These are phyloP conservation scores for Singerocomus inundabilis DNA, from an alignment of 1,284 basidiomycete genomes.

Conservation along the genomic window DNA sequence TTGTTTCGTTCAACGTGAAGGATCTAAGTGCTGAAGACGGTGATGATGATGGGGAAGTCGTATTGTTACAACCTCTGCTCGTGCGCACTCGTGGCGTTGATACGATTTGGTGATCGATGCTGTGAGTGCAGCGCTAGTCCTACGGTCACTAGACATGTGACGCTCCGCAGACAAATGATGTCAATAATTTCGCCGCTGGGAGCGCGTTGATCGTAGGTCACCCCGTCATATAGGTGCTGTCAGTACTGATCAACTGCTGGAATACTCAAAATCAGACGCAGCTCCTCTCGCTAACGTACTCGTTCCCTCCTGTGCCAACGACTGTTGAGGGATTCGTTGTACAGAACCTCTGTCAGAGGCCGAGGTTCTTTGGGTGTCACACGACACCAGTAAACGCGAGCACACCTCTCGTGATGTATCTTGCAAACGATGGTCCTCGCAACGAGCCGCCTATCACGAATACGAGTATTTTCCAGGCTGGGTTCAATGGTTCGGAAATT, in stretches of 20 bases:
- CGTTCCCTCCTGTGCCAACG: slow-evolving; percentile 43
- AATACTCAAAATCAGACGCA: slow-evolving; percentile 40
- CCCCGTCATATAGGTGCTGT: neutral
- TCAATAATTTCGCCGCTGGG: slow-evolving; percentile 39
- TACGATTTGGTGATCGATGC: slow-evolving; percentile 54
- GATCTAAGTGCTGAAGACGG: slow-evolving; percentile 42
- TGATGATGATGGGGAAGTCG: slow-evolving; percentile 42
- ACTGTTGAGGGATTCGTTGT: slow-evolving; percentile 32
- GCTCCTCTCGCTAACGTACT: slow-evolving; percentile 38
- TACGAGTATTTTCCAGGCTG: slow-evolving; percentile 35
- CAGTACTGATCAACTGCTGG: slow-evolving; percentile 19
- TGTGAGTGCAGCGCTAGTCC: slow-evolving; percentile 24
- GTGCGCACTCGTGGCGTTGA: slow-evolving; percentile 52
- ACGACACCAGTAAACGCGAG: slow-evolving; percentile 14
- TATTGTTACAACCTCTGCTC: slow-evolving; percentile 55
- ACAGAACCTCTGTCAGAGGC: slow-evolving; percentile 36
- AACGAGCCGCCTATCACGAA: slow-evolving; percentile 43
- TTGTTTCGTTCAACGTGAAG: slow-evolving; percentile 36
- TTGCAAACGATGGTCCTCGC: slow-evolving; percentile 44
- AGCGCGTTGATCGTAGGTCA: slow-evolving; percentile 41
- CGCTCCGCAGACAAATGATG: slow-evolving; percentile 27
- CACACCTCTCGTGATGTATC: slow-evolving; percentile 40
- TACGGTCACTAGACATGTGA: neutral
- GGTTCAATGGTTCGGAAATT: slow-evolving; percentile 33
- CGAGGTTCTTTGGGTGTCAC: slow-evolving; percentile 48